Evolutionary conservation across 2,329 filamentous ascomycete genomes (phyloP).

Genomic region (Onygenales sp.): DNA sequence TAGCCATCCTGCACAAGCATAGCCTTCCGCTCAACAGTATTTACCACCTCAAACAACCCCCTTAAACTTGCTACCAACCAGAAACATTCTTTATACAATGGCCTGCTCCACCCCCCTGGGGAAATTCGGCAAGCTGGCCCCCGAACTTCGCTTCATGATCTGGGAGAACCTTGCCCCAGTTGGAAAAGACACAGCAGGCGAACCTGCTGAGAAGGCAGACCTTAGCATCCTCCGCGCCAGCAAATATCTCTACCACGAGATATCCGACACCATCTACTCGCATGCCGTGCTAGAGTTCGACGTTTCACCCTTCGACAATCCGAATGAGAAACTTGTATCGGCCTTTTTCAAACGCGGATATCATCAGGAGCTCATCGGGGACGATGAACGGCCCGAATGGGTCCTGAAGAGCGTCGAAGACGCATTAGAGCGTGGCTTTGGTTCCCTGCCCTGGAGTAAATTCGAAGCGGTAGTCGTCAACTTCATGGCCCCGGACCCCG

Average conservation of each 20-base stretch:
- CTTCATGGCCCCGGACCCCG: neutral
- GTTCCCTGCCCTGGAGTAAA: neutral
- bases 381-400: neutral
- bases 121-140: neutral
- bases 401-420: neutral
- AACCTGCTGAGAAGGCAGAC: neutral
- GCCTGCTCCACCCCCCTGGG: neutral
- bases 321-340: neutral
- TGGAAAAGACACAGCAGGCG: neutral
- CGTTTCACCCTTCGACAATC: neutral
- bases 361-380: neutral
- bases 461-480: neutral
- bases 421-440: neutral
- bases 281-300: neutral
- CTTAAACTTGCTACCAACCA: too few relatives aligned
- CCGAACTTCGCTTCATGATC: neutral
- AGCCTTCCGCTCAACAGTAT: too few relatives aligned
- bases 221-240: neutral
- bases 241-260: neutral
- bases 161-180: neutral
- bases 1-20: too few relatives aligned
- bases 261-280: neutral
- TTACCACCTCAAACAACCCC: too few relatives aligned
- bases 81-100: too few relatives aligned
- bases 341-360: neutral